Evolutionary conservation across 2,329 filamentous ascomycete species (phyloP).

Genomic region (Truncatella angustata): DNA sequence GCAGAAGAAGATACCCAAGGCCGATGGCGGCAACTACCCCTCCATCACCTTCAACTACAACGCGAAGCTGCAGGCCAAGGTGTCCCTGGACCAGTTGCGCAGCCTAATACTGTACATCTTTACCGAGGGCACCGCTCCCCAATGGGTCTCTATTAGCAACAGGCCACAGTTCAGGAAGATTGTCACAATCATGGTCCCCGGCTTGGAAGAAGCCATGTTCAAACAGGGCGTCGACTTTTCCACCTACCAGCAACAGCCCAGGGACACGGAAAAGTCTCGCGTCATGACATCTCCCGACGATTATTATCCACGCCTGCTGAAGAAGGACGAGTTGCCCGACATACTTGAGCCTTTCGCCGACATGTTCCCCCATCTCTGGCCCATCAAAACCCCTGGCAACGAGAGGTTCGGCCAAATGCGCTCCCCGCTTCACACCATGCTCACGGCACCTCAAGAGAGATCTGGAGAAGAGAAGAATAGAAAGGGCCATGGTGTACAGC

Average conservation of each 20-base stretch:
- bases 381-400: constrained; percentile 83
- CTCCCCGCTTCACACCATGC: constrained; percentile 82
- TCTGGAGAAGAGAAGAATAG: constrained; percentile 62
- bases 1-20: constrained; percentile 59
- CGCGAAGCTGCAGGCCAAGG: constrained; percentile 58
- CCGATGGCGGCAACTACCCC: constrained; percentile 57
- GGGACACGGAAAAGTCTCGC: constrained; percentile 30
- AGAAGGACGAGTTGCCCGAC: constrained; percentile 48
- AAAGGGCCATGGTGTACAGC: constrained; percentile 52
- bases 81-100: constrained; percentile 62
- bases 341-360: constrained; percentile 67
- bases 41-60: constrained; percentile 56
- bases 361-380: constrained; percentile 88
- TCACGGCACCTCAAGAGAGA: constrained; percentile 72
- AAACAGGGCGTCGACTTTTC: constrained; percentile 54
- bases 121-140: constrained; percentile 62
- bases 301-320: constrained; percentile 56
- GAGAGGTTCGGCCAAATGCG: constrained; percentile 77
- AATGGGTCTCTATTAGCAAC: constrained; percentile 64
- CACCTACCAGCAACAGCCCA: constrained; percentile 38
- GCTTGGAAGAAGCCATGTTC: constrained; percentile 89
- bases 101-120: constrained; percentile 65
- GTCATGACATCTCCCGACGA: constrained; percentile 52
- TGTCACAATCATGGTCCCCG: constrained; percentile 88
- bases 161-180: constrained; percentile 71